A percentile compares a stretch with the other conserved stretches of the same genome.
phyloP scores from a whole-genome alignment of 768 basidiomycete species.

The Serendipita sp. region DNA sequence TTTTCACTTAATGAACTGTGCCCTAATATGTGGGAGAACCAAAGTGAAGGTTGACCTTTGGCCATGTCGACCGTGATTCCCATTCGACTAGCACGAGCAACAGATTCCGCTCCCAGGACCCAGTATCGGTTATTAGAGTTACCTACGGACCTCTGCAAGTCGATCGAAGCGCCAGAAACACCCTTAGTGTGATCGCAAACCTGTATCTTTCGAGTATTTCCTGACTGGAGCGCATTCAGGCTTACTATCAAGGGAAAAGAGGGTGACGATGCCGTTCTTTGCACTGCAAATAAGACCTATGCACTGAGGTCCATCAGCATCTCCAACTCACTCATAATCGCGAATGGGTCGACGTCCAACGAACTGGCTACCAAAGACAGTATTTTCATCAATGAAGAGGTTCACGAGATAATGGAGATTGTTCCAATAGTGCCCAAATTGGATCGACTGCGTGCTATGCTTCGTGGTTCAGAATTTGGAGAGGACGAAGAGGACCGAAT shows the following conservation, averaged over 20 bases:
- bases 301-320: conserved; percentile 68
- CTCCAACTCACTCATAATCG: conserved; percentile 74
- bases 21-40: too few species aligned
- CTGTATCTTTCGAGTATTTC: not conserved
- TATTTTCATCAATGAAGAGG: conserved; percentile 60
- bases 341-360: conserved; percentile 32
- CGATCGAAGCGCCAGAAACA: not conserved
- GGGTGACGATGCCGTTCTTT: conserved; percentile 79
- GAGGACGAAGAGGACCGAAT: conserved; percentile 27
- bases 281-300: conserved; percentile 70
- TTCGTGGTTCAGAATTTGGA: conserved; percentile 56
- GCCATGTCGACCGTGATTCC: not conserved
- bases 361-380: conserved; percentile 18
- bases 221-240: conserved; percentile 22
- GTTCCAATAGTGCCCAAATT: conserved; percentile 62
- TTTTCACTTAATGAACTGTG: too few species aligned
- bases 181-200: not conserved
- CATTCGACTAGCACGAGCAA: not conserved
- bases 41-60: too few species aligned
- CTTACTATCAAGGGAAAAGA: conserved; percentile 67
- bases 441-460: conserved; percentile 39
- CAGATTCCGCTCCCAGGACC: not conserved
- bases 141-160: not conserved
- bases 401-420: conserved; percentile 75
- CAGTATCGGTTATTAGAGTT: conserved; percentile 1